These are phyloP conservation scores for Torulaspora gathmanii DNA, from an alignment of 805 yeast species.

Conservation along the genomic window DNA sequence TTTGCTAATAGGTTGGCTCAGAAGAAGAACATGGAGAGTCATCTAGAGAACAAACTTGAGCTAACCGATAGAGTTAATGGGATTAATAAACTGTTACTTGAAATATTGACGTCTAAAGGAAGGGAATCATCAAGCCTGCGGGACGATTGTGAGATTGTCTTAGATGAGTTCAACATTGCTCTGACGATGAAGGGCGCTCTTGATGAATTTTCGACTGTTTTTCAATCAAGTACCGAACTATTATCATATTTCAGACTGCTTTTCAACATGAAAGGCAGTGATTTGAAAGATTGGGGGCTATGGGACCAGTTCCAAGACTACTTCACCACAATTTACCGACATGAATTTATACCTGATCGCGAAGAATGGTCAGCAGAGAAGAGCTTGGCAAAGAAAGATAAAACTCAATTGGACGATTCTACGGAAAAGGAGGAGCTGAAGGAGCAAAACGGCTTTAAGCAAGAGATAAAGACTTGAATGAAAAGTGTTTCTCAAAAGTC, in stretches of 20 bases:
- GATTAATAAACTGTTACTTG: conserved; percentile 24
- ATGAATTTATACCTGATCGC: conserved; percentile 21
- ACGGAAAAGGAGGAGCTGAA: not conserved
- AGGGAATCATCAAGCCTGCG: conserved; percentile 5
- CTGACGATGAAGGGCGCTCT: conserved; percentile 23
- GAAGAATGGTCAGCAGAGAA: conserved; percentile 16
- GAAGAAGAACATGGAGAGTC: conserved; percentile 29
- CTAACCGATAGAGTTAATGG: conserved; percentile 25
- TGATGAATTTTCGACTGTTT: conserved; percentile 28
- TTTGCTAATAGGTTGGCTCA: conserved; percentile 29
- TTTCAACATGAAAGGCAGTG: conserved; percentile 23
- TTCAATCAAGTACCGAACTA: conserved; percentile 28
- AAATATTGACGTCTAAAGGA: conserved; percentile 4
- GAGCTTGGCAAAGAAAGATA: not conserved
- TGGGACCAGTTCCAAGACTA: conserved; percentile 24
- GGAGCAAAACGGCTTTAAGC: not conserved
- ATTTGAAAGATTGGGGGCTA: conserved; percentile 21
- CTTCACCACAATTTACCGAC: conserved; percentile 23
- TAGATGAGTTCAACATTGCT: conserved; percentile 30
- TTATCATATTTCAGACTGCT: conserved; percentile 26
- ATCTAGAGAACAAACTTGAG: conserved; percentile 28
- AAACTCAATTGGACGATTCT: not conserved
- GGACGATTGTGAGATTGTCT: conserved; percentile 24
- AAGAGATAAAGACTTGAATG: not conserved
- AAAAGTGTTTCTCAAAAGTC: too few species aligned